Evolutionary conservation across 1,139 yeast species (phyloP).

Genomic region (Kodamaea anthophila): DNA sequence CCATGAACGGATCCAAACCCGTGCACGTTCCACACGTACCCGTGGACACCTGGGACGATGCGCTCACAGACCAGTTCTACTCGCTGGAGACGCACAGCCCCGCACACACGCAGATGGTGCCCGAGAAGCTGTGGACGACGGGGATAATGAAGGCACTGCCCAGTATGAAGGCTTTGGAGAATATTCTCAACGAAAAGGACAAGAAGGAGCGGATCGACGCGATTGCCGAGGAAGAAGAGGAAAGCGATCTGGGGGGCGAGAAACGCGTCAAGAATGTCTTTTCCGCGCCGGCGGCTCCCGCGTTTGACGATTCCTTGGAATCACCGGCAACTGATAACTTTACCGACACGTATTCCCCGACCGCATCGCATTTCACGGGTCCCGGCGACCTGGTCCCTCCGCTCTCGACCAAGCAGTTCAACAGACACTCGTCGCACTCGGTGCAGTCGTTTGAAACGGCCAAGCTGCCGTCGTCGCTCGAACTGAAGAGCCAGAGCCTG

Average conservation of each 20-base stretch:
- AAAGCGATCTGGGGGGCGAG: not conserved
- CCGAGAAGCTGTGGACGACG: conserved; percentile 17
- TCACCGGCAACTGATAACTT: not conserved
- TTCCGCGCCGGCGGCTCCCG: not conserved
- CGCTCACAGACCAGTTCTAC: conserved; percentile 3
- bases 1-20: conserved; percentile 3
- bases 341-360: not conserved
- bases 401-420: not conserved
- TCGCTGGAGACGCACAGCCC: conserved; percentile 2
- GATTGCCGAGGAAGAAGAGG: conserved; percentile 13
- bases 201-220: conserved; percentile 1
- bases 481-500: conserved; percentile 7
- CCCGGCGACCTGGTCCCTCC: too few species aligned
- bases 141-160: conserved; percentile 50
- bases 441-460: conserved; percentile 30
- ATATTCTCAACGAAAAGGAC: conserved; percentile 30
- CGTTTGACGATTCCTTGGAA: not conserved
- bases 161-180: conserved; percentile 48
- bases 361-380: too few species aligned
- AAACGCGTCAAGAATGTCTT: not conserved
- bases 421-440: conserved; percentile 13
- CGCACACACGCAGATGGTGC: not conserved
- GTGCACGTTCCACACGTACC: conserved; percentile 4
- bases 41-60: conserved; percentile 3
- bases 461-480: conserved; percentile 11